Conservation (phyloP, 139 green algal genomes). For the Coelastrella sp. region DNA sequence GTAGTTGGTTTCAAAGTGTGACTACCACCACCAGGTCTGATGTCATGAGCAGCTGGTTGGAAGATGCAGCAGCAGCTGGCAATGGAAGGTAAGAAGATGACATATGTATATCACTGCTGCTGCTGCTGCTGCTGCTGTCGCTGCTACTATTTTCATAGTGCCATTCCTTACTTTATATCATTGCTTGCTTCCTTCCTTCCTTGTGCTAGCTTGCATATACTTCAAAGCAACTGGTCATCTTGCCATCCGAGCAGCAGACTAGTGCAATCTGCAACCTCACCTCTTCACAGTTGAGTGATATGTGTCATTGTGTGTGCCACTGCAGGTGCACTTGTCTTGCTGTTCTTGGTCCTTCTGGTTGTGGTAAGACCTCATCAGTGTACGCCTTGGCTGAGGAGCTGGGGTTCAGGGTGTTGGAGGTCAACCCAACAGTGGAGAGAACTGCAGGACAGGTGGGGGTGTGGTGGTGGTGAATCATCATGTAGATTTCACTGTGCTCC, state of each 20-base stretch:
- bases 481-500: no score
- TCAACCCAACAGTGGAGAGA: conserved; percentile 61
- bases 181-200: no score
- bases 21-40: background rate
- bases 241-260: no score
- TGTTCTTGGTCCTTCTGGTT: conserved; percentile 56
- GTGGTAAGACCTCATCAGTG: conserved; percentile 63
- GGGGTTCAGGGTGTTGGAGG: conserved; percentile 64
- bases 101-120: no score
- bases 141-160: background rate
- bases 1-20: conserved; percentile 37
- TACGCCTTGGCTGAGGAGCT: conserved; percentile 59
- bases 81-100: background rate
- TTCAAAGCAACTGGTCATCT: no score
- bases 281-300: background rate
- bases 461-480: background rate
- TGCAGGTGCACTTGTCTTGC: conserved; percentile 50
- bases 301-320: background rate
- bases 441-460: conserved; percentile 48
- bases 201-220: no score
- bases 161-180: background rate
- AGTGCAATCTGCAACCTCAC: no score
- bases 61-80: background rate
- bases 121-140: conserved; percentile 17
- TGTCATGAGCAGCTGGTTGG: background rate